A percentile compares a stretch with the other conserved stretches of the same genome.
Conservation (phyloP, 768 basidiomycete species). For the Suillus brevipes region DNA sequence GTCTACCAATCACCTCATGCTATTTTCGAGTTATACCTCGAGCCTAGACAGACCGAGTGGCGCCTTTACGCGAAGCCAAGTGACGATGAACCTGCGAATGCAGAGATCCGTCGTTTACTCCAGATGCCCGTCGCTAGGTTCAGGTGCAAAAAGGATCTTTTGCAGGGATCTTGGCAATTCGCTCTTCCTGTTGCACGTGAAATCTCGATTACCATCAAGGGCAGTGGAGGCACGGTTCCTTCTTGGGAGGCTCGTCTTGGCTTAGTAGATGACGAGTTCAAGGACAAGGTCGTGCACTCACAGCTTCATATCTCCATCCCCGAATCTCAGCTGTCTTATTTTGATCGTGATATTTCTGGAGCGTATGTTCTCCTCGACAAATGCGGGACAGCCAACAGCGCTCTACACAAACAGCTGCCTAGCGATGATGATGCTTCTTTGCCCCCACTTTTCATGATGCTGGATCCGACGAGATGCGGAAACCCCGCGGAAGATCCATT, state of each 20-base stretch:
- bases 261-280: slow-evolving; percentile 61
- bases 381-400: slow-evolving; percentile 86
- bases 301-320: slow-evolving; percentile 64
- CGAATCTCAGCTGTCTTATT: slow-evolving; percentile 40
- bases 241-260: slow-evolving; percentile 87
- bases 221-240: slow-evolving; percentile 65
- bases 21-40: slow-evolving; percentile 71
- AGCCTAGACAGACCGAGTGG: slow-evolving; percentile 83
- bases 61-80: slow-evolving; percentile 75
- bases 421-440: slow-evolving; percentile 44
- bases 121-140: slow-evolving; percentile 78
- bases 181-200: slow-evolving; percentile 63
- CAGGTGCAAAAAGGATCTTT: slow-evolving; percentile 53
- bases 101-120: slow-evolving; percentile 73
- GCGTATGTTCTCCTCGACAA: slow-evolving; percentile 75
- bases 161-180: slow-evolving; percentile 77
- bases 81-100: slow-evolving; percentile 69
- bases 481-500: slow-evolving; percentile 76
- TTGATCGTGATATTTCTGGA: slow-evolving; percentile 84
- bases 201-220: slow-evolving; percentile 59
- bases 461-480: slow-evolving; percentile 83
- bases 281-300: slow-evolving; percentile 66
- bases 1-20: slow-evolving; percentile 74
- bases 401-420: slow-evolving; percentile 67
- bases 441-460: slow-evolving; percentile 71